phyloP scores from a whole-genome alignment of 2,329 filamentous ascomycete species.

The Xylariaceae sp. region DNA sequence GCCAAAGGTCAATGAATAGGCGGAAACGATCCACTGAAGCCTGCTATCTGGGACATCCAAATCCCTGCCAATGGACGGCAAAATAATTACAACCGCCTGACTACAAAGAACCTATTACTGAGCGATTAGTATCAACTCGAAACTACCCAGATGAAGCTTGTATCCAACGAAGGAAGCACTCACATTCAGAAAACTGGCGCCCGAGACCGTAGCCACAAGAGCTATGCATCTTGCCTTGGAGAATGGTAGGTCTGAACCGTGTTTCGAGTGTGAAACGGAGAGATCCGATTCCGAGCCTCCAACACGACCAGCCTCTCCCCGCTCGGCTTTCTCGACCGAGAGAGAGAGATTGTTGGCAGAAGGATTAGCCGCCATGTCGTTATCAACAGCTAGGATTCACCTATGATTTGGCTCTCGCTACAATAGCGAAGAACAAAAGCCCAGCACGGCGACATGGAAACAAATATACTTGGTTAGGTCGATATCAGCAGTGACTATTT shows the following conservation, averaged over 20 bases:
- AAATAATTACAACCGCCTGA: conserved; percentile 56
- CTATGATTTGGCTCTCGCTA: too few species aligned
- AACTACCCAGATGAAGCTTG: too few species aligned
- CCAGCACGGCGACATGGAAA: conserved; percentile 3
- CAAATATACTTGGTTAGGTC: background rate
- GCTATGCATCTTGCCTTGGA: conserved; percentile 51
- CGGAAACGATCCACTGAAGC: conserved; percentile 62
- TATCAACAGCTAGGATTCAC: background rate
- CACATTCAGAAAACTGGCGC: conserved; percentile 53
- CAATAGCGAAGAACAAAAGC: background rate
- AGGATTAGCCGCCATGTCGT: conserved; percentile 2
- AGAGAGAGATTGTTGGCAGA: conserved; percentile 1
- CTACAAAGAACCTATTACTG: conserved; percentile 46
- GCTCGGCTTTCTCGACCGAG: background rate
- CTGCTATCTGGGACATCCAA: conserved; percentile 53
- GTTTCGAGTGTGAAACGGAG: conserved; percentile 17
- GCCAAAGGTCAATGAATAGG: conserved; percentile 61
- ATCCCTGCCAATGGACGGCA: conserved; percentile 55
- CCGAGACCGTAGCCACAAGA: conserved; percentile 49
- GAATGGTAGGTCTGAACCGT: conserved; percentile 31
- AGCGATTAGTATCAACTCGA: too few species aligned
- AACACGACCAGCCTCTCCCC: background rate
- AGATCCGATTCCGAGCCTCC: conserved; percentile 7
- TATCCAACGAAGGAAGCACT: conserved; percentile 7
- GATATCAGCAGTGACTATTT: too few species aligned